Base-by-base conservation (phyloP, 148 eudicot species). In the Bassia scoparia region DNA sequence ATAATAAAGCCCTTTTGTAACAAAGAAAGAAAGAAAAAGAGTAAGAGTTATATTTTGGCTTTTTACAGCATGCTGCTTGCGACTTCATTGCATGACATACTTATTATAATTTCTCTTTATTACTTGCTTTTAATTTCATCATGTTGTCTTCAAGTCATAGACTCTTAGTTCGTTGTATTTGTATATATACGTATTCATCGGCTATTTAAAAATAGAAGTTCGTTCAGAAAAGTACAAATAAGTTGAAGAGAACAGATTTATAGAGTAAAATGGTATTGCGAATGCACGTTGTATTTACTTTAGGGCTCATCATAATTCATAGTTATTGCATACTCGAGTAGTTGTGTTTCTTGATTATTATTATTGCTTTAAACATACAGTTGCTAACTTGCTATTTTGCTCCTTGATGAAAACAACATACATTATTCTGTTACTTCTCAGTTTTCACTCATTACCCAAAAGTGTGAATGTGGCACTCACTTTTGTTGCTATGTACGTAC, bases 291-390 rank as follows among this genome's bases (percentile, higher is more conserved):
- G 43, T 61, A 31, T 16, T 29, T 1, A 60, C 38, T 60, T 60
- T 31, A n/a, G 38, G 64, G 37, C 4, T 60, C 64, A 60, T 60
- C 21, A 60, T 60, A 12, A 60, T 30, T 33, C 34, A 30, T 60
- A 60, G 37, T 60, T 30, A 60, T 60, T 60, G 64, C 23, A 60
- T 29, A 60, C 64, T 60, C n/a, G 64, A 60, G 64, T 60, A 49
- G n/a, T n/a, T 15, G 21, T 18, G 12, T 5, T 18, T 16, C 46
- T 41, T 41, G 53, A 49, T 10, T 49, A 12, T 2, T 49, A 16
- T 41, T 4, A 49, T 49, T 49, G 37, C 38, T 60, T 15, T 16
- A 23, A 27, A 29, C 31, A 11, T 31, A 56, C 62, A 30, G 15
- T 29, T 60, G 2, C 53, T 49, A 49, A 23, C 16, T 29, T 60